phyloP scores from a whole-genome alignment of 2,329 filamentous ascomycete species.

The Colletotrichum lentis region DNA sequence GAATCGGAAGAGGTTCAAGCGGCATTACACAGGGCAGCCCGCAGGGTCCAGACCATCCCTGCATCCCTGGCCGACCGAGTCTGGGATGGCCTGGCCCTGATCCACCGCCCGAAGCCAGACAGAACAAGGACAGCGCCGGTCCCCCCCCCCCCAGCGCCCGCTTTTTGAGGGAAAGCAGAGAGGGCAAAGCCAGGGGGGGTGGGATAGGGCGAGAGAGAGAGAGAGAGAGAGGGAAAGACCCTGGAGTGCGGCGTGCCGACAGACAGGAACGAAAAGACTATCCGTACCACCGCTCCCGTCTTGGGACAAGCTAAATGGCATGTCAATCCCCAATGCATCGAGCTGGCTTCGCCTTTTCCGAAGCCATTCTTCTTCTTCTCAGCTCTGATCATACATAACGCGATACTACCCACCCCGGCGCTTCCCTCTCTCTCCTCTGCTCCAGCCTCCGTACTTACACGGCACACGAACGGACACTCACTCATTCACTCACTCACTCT shows the following conservation, averaged over 20 bases:
- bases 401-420: not conserved
- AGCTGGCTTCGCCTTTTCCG: not conserved
- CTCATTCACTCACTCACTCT: no score
- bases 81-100: slow-evolving; percentile 27
- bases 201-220: not conserved
- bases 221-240: not conserved
- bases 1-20: slow-evolving; percentile 2
- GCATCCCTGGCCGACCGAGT: slow-evolving; percentile 24
- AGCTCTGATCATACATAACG: slow-evolving; percentile 12
- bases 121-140: slow-evolving; percentile 6
- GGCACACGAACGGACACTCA: not conserved
- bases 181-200: not conserved
- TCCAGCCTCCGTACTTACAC: not conserved
- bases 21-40: slow-evolving; percentile 14
- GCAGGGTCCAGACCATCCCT: slow-evolving; percentile 35
- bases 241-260: not conserved
- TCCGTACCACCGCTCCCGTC: slow-evolving; percentile 8
- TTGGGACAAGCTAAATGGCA: not conserved
- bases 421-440: not conserved
- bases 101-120: slow-evolving; percentile 11
- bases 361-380: not conserved
- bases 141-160: not conserved
- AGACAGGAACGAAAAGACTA: not conserved
- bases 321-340: slow-evolving; percentile 9
- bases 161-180: slow-evolving; percentile 14